phyloP scores from a whole-genome alignment of 2,329 filamentous ascomycete genomes.

The Chrysosporium queenslandicum region DNA sequence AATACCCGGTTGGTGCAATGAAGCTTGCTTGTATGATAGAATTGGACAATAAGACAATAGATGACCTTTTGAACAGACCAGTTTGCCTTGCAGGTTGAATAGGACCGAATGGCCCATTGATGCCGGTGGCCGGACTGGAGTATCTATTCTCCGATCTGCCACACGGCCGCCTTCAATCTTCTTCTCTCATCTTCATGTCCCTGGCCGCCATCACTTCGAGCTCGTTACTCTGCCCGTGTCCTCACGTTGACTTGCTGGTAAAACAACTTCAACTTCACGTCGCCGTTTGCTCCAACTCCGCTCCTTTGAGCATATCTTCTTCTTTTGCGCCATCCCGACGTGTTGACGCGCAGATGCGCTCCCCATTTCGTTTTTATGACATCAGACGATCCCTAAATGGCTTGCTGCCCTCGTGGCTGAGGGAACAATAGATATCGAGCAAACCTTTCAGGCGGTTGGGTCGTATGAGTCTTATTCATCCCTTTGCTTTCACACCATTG shows the following conservation, averaged over 20 bases:
- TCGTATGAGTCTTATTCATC: not conserved
- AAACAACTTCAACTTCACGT: no score
- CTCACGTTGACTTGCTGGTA: no score
- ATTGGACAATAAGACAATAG: conserved; percentile 10
- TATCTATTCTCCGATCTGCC: not conserved
- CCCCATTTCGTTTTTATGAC: not conserved
- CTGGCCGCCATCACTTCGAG: not conserved
- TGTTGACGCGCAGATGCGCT: not conserved
- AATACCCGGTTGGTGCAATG: conserved; percentile 2
- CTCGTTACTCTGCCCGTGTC: not conserved
- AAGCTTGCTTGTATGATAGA: conserved; percentile 6
- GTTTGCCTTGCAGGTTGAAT: not conserved
- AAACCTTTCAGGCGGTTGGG: not conserved
- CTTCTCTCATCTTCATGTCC: not conserved
- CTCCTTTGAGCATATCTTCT: not conserved
- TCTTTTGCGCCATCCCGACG: not conserved
- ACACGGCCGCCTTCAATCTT: not conserved
- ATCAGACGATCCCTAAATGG: not conserved
- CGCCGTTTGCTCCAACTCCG: no score
- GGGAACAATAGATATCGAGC: not conserved
- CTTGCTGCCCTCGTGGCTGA: not conserved
- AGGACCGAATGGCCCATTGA: not conserved
- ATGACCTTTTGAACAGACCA: not conserved
- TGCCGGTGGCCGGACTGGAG: not conserved
- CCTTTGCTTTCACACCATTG: not conserved